Percentiles rank a stretch among this genome's conserved stretches.
phyloP scores from a whole-genome alignment of 2,329 filamentous ascomycete genomes.

The Aurifilum marmelostoma region DNA sequence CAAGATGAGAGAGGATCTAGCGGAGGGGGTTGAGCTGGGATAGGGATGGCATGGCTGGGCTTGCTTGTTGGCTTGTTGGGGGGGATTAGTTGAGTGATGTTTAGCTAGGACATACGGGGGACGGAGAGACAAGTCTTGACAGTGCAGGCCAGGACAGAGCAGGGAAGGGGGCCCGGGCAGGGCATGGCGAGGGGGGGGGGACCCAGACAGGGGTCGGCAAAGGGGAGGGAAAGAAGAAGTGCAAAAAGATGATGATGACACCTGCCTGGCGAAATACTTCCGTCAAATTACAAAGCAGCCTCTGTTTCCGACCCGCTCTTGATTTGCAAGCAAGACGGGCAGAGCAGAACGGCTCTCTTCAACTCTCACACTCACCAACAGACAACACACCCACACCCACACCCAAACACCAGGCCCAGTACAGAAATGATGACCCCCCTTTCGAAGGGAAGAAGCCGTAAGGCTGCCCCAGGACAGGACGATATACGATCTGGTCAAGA shows the following conservation, averaged over 20 bases:
- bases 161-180: background rate
- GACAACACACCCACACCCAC: background rate
- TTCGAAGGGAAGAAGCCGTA: background rate
- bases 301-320: background rate
- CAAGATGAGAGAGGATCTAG: constrained; percentile 9
- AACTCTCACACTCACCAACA: background rate
- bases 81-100: too few relatives aligned
- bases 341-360: background rate
- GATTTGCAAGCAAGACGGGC: constrained; percentile 12
- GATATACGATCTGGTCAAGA: background rate
- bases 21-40: background rate
- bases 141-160: background rate
- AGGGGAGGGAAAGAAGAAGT: background rate
- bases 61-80: background rate
- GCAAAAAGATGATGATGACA: background rate
- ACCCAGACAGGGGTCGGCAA: constrained; percentile 8
- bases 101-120: background rate
- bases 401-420: background rate
- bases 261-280: constrained; percentile 7
- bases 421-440: background rate
- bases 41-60: background rate
- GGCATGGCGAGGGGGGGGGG: background rate
- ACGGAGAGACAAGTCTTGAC: background rate
- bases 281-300: constrained; percentile 16
- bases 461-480: constrained; percentile 7